These are phyloP conservation scores for Alternaria burnsii DNA, from an alignment of 2,329 filamentous ascomycete species.

Conservation along the genomic window DNA sequence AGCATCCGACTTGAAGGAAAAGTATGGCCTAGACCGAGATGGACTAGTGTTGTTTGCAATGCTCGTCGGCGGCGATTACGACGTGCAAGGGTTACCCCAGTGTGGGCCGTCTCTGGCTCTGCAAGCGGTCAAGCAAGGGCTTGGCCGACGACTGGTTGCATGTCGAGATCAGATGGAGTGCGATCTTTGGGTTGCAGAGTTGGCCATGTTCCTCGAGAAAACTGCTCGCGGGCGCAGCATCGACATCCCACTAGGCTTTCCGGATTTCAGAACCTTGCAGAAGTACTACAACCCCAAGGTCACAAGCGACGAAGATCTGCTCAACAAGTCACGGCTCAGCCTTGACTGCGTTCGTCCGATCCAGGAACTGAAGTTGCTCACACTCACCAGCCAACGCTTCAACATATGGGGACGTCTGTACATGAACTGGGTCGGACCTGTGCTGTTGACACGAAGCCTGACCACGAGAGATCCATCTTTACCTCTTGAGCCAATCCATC, in stretches of 20 bases:
- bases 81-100: slow-evolving; percentile 47
- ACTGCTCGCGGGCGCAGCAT: slow-evolving; percentile 8
- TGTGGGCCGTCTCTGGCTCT: slow-evolving; percentile 49
- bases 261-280: slow-evolving; percentile 39
- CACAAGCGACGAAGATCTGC: slow-evolving; percentile 42
- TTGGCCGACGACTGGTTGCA: slow-evolving; percentile 43
- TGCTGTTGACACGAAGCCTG: slow-evolving; percentile 46
- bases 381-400: slow-evolving; percentile 46
- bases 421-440: slow-evolving; percentile 50
- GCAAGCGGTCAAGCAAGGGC: slow-evolving; percentile 33
- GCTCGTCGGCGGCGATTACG: slow-evolving; percentile 55
- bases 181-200: slow-evolving; percentile 35
- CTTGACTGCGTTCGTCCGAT: slow-evolving; percentile 42
- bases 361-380: slow-evolving; percentile 47
- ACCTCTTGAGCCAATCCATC: slow-evolving; percentile 30
- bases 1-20: slow-evolving; percentile 35
- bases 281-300: slow-evolving; percentile 52
- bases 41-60: slow-evolving; percentile 54
- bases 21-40: slow-evolving; percentile 45
- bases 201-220: slow-evolving; percentile 25
- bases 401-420: slow-evolving; percentile 51
- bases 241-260: slow-evolving; percentile 28
- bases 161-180: slow-evolving; percentile 31
- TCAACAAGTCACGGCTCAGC: slow-evolving; percentile 36
- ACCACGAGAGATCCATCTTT: slow-evolving; percentile 12